phyloP scores from a whole-genome alignment of 2,329 filamentous ascomycete species.

The Fusarium robinianum region DNA sequence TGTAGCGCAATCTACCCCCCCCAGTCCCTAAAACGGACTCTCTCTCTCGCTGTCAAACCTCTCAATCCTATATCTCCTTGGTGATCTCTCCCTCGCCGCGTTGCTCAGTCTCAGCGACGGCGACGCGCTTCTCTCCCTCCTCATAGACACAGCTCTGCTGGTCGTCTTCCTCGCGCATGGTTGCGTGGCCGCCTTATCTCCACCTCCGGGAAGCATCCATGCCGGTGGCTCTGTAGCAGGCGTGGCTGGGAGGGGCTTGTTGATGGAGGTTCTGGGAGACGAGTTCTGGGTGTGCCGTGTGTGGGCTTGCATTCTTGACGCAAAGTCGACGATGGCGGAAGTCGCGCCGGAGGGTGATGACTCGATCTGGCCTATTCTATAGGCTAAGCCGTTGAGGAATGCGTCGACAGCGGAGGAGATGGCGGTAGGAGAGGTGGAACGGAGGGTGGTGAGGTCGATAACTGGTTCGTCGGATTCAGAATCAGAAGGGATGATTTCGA shows the following conservation, averaged over 20 bases:
- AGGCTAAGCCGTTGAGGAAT: constrained; percentile 38
- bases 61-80: too few relatives aligned
- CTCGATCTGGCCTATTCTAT: constrained; percentile 41
- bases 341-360: constrained; percentile 33
- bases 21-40: too few relatives aligned
- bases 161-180: too few relatives aligned
- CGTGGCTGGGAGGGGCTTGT: constrained; percentile 41
- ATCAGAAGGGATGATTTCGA: constrained; percentile 24
- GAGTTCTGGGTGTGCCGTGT: constrained; percentile 3
- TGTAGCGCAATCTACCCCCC: too few relatives aligned
- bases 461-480: constrained; percentile 8
- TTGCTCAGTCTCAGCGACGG: too few relatives aligned
- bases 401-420: constrained; percentile 14
- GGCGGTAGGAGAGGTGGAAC: constrained; percentile 14
- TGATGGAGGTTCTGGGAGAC: constrained; percentile 12
- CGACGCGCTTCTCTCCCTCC: too few relatives aligned
- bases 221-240: constrained; percentile 34
- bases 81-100: too few relatives aligned
- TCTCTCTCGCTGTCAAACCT: too few relatives aligned
- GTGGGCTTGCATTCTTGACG: constrained; percentile 13
- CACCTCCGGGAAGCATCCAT: too few relatives aligned
- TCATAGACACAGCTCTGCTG: too few relatives aligned
- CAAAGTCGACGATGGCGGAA: constrained; percentile 37
- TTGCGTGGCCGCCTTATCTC: too few relatives aligned
- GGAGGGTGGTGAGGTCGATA: constrained; percentile 27